phyloP scores from a whole-genome alignment of 1,284 basidiomycete genomes.

The Dichomitus squalens region DNA sequence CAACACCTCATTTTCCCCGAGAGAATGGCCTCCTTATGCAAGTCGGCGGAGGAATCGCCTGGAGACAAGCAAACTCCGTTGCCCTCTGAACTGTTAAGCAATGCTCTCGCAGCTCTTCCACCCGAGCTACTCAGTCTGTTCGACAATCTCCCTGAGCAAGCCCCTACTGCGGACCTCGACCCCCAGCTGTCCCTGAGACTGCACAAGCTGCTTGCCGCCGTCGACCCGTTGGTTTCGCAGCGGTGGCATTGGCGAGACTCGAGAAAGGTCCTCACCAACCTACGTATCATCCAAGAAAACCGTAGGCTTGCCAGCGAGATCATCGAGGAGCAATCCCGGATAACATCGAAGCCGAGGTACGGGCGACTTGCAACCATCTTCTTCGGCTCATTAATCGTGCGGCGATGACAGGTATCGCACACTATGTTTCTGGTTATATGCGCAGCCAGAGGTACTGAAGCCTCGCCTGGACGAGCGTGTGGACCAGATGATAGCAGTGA shows the following conservation, averaged over 20 bases:
- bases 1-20: constrained; percentile 89
- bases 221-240: constrained; percentile 79
- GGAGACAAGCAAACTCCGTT: background rate
- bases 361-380: background rate
- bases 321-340: constrained; percentile 62
- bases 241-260: constrained; percentile 97
- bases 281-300: constrained; percentile 81
- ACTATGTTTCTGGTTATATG: constrained; percentile 92
- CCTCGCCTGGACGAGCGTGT: constrained; percentile 79
- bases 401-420: constrained; percentile 70
- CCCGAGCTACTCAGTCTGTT: constrained; percentile 53
- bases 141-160: constrained; percentile 51
- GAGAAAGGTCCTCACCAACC: constrained; percentile 83
- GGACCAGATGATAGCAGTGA: constrained; percentile 87
- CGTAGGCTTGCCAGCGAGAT: constrained; percentile 72
- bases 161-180: constrained; percentile 52
- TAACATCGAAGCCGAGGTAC: constrained; percentile 50
- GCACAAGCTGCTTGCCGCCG: constrained; percentile 64
- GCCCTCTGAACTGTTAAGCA: constrained; percentile 31
- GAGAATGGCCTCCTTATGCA: constrained; percentile 49
- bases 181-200: constrained; percentile 61
- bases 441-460: constrained; percentile 67
- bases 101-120: constrained; percentile 47
- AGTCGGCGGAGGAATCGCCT: background rate
- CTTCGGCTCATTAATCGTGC: background rate